Evolutionary conservation across 2,329 filamentous ascomycete genomes (phyloP), one percentile per base, ranked within the genome.

Genomic region (Fusarium palustre): DNA sequence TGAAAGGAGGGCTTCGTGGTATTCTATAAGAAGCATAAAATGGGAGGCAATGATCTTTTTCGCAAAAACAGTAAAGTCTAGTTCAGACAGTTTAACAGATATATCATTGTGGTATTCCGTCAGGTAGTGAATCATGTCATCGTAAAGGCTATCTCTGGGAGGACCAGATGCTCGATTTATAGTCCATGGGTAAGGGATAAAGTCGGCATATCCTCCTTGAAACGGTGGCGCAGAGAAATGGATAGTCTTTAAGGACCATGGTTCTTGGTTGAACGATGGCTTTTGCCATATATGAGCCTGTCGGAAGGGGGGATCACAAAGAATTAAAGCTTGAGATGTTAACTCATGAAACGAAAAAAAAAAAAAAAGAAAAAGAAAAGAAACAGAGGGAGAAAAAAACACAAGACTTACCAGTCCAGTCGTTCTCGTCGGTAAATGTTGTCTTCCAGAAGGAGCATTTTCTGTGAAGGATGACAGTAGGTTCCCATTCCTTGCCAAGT

Each of bases 391-490:
- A n/a, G n/a, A 46, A 31, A 25, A n/a, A 3, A 36, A 2, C 15
- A 33, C 1, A 28, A 22, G 16, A 13, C 31, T 58, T 28, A 42
- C 41, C 16, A 20, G 36, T 43, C 58, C 56, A 57, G 24, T 25
- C 28, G 5, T 60, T 7, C 13, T 59, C 36, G 11, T 36, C 10
- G 1, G 13, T 31, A 7, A 52, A 31, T 24, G 43, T 25, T 10
- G 30, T 60, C 8, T 52, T 33, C 36, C 43, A 43, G n/a, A 60
- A 60, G 36, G 43, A 60, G 18, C 55, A 60, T 30, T 60, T 60
- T 52, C 43, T 11, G 20, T 59, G 42, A 36, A 60, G 36, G 12
- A 41, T 34, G 5, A 36, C 43, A 15, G 20, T 34, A 60, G 42
- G 13, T 10, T 59, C 57, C 36, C n/a, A 59, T 30, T 24, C 20